Conservation (phyloP, 2,329 filamentous ascomycete species). For the Calycina herbarum region DNA sequence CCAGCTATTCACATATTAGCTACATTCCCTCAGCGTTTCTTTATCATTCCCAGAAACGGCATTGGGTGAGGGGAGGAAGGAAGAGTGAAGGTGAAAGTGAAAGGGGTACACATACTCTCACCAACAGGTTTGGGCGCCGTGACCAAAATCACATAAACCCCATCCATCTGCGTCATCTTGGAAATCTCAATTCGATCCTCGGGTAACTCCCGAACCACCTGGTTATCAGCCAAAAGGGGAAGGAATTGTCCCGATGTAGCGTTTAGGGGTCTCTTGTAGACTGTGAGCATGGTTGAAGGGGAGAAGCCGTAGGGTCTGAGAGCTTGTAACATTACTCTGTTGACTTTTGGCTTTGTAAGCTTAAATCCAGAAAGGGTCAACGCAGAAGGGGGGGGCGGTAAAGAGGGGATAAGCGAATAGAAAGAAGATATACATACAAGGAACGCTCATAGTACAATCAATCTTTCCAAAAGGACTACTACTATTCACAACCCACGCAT, state of each 20-base stretch:
- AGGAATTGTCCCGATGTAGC: slow-evolving; percentile 15
- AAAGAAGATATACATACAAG: slow-evolving; percentile 11
- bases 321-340: slow-evolving; percentile 12
- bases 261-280: slow-evolving; percentile 15
- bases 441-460: slow-evolving; percentile 14
- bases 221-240: slow-evolving; percentile 9
- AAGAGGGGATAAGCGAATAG: too few species aligned
- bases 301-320: slow-evolving; percentile 11
- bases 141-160: slow-evolving; percentile 14
- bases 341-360: slow-evolving; percentile 13
- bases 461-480: slow-evolving; percentile 13
- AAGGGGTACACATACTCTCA: slow-evolving; percentile 19
- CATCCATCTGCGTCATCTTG: slow-evolving; percentile 14
- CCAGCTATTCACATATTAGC: neutral
- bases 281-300: slow-evolving; percentile 16
- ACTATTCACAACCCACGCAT: slow-evolving; percentile 18
- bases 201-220: slow-evolving; percentile 13
- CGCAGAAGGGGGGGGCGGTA: neutral
- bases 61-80: neutral
- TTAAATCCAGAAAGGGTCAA: neutral
- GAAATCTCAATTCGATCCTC: slow-evolving; percentile 14
- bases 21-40: neutral
- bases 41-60: neutral
- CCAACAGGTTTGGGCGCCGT: slow-evolving; percentile 10
- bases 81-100: too few species aligned